These are phyloP conservation scores for Exophiala bonariae DNA, from an alignment of 2,329 filamentous ascomycete genomes.

Conservation along the genomic window DNA sequence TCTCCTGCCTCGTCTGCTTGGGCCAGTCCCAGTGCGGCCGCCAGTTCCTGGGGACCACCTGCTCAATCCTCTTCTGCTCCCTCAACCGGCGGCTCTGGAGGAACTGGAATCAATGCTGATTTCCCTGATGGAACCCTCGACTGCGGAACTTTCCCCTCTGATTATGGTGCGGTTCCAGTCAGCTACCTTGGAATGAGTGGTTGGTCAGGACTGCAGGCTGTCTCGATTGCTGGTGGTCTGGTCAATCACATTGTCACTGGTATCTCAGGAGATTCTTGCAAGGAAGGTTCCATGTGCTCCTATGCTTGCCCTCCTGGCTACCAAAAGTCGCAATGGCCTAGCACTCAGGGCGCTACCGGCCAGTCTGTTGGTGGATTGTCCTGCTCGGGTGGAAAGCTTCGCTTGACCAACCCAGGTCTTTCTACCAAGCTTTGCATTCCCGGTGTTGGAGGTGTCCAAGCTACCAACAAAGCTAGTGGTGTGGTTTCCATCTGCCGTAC, in stretches of 20 bases:
- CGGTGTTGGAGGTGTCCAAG: constrained; percentile 68
- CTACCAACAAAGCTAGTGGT: constrained; percentile 71
- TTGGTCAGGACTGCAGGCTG: constrained; percentile 76
- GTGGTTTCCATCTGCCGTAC: constrained; percentile 83
- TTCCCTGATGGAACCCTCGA: constrained; percentile 75
- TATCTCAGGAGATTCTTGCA: constrained; percentile 62
- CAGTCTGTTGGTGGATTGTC: constrained; percentile 86
- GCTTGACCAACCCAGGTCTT: constrained; percentile 68
- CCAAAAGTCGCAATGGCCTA: constrained; percentile 89
- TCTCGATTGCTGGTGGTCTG: constrained; percentile 51
- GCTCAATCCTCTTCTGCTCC: constrained; percentile 26
- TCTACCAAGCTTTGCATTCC: constrained; percentile 71
- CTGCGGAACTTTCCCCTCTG: constrained; percentile 73
- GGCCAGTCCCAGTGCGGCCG: constrained; percentile 19
- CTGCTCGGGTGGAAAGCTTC: constrained; percentile 72
- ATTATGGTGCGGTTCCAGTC: constrained; percentile 75
- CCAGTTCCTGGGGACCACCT: constrained; percentile 30
- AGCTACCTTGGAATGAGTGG: constrained; percentile 69
- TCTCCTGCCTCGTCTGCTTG: constrained; percentile 33
- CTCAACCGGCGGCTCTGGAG: constrained; percentile 28
- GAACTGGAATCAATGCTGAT: constrained; percentile 59
- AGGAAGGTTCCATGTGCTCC: constrained; percentile 72
- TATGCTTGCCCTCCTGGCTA: constrained; percentile 92
- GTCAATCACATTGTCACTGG: constrained; percentile 69
- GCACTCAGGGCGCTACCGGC: constrained; percentile 71